Evolutionary conservation across 352 stramenopile species (phyloP).

Genomic region (Pythium plurisporium): DNA sequence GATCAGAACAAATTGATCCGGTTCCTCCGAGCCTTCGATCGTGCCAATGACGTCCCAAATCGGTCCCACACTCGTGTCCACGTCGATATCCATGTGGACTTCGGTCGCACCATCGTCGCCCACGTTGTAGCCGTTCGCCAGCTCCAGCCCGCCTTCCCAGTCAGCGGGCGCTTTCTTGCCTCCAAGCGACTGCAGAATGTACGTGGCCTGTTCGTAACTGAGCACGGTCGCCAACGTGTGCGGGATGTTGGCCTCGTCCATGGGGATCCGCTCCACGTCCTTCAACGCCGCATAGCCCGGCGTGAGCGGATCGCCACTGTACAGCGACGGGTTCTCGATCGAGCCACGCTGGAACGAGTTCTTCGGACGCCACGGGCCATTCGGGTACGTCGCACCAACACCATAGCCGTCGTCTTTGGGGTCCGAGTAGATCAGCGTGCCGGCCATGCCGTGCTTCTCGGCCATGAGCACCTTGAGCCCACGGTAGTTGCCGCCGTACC

Average conservation of each 20-base stretch:
- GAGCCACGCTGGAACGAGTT: slow-evolving; percentile 7
- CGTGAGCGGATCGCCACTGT: slow-evolving; percentile 59
- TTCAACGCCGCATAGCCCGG: slow-evolving; percentile 24
- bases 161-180: slow-evolving; percentile 40
- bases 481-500: slow-evolving; percentile 77
- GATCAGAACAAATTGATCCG: slow-evolving; percentile 77
- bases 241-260: slow-evolving; percentile 54
- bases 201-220: slow-evolving; percentile 73
- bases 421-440: slow-evolving; percentile 87
- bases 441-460: slow-evolving; percentile 64
- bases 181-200: slow-evolving; percentile 60
- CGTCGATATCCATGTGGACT: slow-evolving; percentile 58
- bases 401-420: slow-evolving; percentile 77
- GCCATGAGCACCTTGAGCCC: slow-evolving; percentile 83
- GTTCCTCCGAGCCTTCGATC: slow-evolving; percentile 53
- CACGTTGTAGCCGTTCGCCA: slow-evolving; percentile 67
- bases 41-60: slow-evolving; percentile 88
- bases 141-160: slow-evolving; percentile 55
- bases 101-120: slow-evolving; percentile 61
- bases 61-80: slow-evolving; percentile 70
- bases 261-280: slow-evolving; percentile 24
- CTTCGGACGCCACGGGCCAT: slow-evolving; percentile 1
- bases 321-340: slow-evolving; percentile 26
- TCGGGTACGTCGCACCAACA: slow-evolving; percentile 29
- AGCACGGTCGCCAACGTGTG: slow-evolving; percentile 63